Evolutionary conservation across 1,139 yeast species (phyloP).

Genomic region (Nematodospora anomalae): DNA sequence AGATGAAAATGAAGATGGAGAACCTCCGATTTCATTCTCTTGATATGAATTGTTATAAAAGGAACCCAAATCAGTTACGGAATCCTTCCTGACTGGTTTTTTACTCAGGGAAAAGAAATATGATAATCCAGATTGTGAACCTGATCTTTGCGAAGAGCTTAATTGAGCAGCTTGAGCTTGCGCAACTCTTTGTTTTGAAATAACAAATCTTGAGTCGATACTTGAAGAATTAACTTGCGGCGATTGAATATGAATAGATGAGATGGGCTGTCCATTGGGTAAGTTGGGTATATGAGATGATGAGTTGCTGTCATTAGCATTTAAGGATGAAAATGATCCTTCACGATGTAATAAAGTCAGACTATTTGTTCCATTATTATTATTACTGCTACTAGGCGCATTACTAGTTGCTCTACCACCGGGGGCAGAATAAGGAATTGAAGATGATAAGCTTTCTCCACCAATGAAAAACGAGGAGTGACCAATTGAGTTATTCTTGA

Average conservation of each 20-base stretch:
- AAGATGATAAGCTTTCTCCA: constrained; percentile 53
- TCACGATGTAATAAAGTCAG: constrained; percentile 8
- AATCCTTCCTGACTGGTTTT: constrained; percentile 27
- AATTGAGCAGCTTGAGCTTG: constrained; percentile 47
- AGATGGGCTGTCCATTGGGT: constrained; percentile 56
- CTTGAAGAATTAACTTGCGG: constrained; percentile 57
- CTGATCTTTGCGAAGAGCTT: constrained; percentile 35
- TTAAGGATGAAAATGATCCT: constrained; percentile 15
- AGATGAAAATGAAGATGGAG: constrained; percentile 44
- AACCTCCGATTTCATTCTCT: constrained; percentile 31
- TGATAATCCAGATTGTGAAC: constrained; percentile 52
- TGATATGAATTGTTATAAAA: constrained; percentile 45
- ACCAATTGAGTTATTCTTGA: constrained; percentile 45
- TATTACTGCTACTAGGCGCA: constrained; percentile 15
- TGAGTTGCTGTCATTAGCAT: constrained; percentile 10
- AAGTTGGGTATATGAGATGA: constrained; percentile 42
- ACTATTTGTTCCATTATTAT: constrained; percentile 3
- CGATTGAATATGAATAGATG: constrained; percentile 64
- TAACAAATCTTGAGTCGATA: constrained; percentile 71
- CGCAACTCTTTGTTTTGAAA: constrained; percentile 70
- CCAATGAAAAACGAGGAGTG: constrained; percentile 43
- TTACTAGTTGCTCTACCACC: constrained; percentile 42
- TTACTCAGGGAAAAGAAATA: constrained; percentile 41
- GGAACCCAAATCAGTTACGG: constrained; percentile 47
- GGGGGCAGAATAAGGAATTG: constrained; percentile 75